Evolutionary conservation across 2,329 filamentous ascomycete genomes (phyloP).

Genomic region (Penicillium crustosum): DNA sequence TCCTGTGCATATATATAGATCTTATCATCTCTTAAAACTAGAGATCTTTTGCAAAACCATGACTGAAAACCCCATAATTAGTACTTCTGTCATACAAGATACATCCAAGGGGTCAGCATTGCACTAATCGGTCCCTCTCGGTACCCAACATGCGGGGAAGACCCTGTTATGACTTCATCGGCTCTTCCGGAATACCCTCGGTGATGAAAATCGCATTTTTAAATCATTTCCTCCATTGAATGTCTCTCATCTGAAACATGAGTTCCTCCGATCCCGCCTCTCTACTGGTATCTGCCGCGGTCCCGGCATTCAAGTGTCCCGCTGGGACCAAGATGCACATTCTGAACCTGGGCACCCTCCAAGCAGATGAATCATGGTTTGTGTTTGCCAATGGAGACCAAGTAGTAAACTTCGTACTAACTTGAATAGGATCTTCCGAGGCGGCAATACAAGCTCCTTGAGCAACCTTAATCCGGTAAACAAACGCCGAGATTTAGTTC

Average conservation of each 20-base stretch:
- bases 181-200: neutral
- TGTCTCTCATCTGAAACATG: neutral
- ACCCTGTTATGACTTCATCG: neutral
- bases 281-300: conserved; percentile 5
- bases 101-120: too few species aligned
- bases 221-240: neutral
- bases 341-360: conserved; percentile 47
- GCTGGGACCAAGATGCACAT: conserved; percentile 50
- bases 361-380: conserved; percentile 50
- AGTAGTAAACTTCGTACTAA: neutral
- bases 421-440: conserved; percentile 37
- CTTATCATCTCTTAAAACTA: too few species aligned
- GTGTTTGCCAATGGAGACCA: neutral
- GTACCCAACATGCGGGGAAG: neutral
- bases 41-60: too few species aligned
- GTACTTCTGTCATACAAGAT: neutral
- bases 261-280: neutral
- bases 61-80: too few species aligned
- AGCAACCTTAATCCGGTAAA: conserved; percentile 42
- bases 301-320: conserved; percentile 20
- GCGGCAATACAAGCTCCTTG: conserved; percentile 40
- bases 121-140: neutral
- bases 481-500: conserved; percentile 44
- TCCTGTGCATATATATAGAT: too few species aligned
- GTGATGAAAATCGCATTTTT: neutral